Evolutionary conservation across 306 rosid species (phyloP).

Genomic region (Prunus campanulata): DNA sequence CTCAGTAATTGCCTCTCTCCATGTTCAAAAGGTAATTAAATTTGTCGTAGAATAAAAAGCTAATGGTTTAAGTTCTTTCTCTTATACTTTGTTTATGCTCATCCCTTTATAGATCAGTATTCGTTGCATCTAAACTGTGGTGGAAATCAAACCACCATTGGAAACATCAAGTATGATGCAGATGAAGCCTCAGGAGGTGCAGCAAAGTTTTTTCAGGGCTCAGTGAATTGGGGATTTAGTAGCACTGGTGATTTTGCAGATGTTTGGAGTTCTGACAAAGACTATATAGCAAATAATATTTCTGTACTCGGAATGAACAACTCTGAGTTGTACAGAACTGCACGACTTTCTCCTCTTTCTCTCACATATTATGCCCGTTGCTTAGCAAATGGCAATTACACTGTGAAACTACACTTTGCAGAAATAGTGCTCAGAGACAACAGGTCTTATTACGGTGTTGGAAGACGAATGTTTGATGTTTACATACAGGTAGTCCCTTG

Average conservation of each 20-base stretch:
- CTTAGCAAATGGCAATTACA: conserved; percentile 63
- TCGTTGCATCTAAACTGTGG: conserved; percentile 60
- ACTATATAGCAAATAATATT: conserved; percentile 24
- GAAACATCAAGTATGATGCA: conserved; percentile 35
- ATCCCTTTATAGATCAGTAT: conserved; percentile 18
- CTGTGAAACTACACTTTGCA: conserved; percentile 54
- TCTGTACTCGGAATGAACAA: conserved; percentile 23
- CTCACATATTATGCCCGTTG: conserved; percentile 59
- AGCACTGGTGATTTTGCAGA: conserved; percentile 52
- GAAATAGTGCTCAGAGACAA: conserved; percentile 49
- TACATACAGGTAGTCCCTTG: conserved; percentile 51
- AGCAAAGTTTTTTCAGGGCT: conserved; percentile 30
- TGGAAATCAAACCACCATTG: conserved; percentile 39
- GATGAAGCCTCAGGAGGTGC: conserved; percentile 46
- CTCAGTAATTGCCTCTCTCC: conserved; percentile 17
- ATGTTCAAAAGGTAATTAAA: conserved; percentile 17
- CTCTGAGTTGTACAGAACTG: conserved; percentile 41
- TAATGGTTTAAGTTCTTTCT: background rate
- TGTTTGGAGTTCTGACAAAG: conserved; percentile 21
- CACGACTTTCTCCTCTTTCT: conserved; percentile 50
- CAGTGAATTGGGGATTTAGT: conserved; percentile 52
- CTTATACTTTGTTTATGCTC: background rate
- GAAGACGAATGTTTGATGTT: conserved; percentile 57
- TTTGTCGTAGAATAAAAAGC: background rate
- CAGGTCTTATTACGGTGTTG: conserved; percentile 49